Evolutionary conservation across 768 basidiomycete species (phyloP), one percentile per base, ranked within the genome.

Genomic region (Multifurca ochricompacta): DNA sequence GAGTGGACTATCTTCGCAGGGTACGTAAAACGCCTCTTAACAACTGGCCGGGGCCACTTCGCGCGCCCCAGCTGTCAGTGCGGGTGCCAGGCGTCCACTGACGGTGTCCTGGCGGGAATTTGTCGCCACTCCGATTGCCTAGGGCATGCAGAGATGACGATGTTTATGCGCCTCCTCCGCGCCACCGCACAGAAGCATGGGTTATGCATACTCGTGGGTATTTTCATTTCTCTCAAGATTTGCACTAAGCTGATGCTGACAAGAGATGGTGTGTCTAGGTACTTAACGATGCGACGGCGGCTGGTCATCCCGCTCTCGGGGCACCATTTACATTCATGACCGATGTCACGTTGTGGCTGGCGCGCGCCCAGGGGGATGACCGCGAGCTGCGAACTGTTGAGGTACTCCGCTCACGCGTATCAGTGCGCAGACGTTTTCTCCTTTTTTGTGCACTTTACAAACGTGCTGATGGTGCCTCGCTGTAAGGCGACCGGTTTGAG

Each of bases 331-430:
- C 82, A 6, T 85, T 79, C 66, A 68, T 87, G 65, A 78, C 81
- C 2, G 88, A 90, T 62, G 80, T 78, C 14, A 85, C 83, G 0
- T 59, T 91, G n/a, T 90, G 87, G 87, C 70, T 88, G 9, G 71
- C 76, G 9, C 61, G 58, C 2, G 51, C 59, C 9, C 18, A 55
- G 53, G 35, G 56, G 47, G 46, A 61, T 57, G 51, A 63, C 59
- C 46, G 18, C 21, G 60, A 57, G 9, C 41, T 55, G 6, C 50
- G 59, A 10, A 56, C 63, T 11, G 66, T 56, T 1, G 66, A 69
- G 32, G 58, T 69, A 2, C 51, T 69, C 34, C 62, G 69, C 9
- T 68, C 69, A 32, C 60, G 62, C n/a, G 48, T 51, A 36, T 59
- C 63, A 56, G 67, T 68, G 49, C 37, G 63, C 37, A n/a, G 7